Conservation (phyloP, 768 basidiomycete species). For the Lactifluus pinguis region DNA sequence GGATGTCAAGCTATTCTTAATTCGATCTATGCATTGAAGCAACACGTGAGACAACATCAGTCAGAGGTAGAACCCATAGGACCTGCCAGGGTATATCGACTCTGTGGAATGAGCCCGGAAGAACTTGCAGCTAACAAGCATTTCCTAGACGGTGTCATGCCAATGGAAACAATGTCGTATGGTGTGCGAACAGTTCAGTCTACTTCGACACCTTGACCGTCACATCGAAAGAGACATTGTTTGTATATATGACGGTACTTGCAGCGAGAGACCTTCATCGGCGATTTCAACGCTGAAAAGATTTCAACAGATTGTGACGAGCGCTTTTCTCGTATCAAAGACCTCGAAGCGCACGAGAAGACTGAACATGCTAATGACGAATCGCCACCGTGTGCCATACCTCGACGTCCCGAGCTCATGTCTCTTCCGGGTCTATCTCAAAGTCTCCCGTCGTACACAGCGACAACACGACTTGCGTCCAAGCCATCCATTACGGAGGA, state of each 20-base stretch:
- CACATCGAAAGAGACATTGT: conserved; percentile 9
- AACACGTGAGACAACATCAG: conserved; percentile 15
- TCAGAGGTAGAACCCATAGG: conserved; percentile 11
- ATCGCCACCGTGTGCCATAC: conserved; percentile 2
- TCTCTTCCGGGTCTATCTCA: not conserved
- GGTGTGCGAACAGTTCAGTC: conserved; percentile 13
- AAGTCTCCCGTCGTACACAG: conserved; percentile 7
- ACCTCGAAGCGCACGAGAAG: conserved; percentile 8
- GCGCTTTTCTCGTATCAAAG: conserved; percentile 10
- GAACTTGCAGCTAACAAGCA: not conserved
- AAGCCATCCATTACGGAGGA: conserved; percentile 10
- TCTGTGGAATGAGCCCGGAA: not conserved
- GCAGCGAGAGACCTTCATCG: not conserved
- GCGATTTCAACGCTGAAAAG: not conserved
- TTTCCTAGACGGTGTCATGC: conserved; percentile 16
- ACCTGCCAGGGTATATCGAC: conserved; percentile 6
- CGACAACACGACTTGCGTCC: not conserved
- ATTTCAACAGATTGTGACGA: conserved; percentile 12
- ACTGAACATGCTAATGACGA: conserved; percentile 11
- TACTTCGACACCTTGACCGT: conserved; percentile 9
- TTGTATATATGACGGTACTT: conserved; percentile 11
- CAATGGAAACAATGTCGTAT: conserved; percentile 17
- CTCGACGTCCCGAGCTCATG: conserved; percentile 4
- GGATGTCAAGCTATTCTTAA: conserved; percentile 16
- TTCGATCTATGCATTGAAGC: conserved; percentile 16